phyloP scores from a whole-genome alignment of 345 rosid genomes.

The Noccaea bulbosa region DNA sequence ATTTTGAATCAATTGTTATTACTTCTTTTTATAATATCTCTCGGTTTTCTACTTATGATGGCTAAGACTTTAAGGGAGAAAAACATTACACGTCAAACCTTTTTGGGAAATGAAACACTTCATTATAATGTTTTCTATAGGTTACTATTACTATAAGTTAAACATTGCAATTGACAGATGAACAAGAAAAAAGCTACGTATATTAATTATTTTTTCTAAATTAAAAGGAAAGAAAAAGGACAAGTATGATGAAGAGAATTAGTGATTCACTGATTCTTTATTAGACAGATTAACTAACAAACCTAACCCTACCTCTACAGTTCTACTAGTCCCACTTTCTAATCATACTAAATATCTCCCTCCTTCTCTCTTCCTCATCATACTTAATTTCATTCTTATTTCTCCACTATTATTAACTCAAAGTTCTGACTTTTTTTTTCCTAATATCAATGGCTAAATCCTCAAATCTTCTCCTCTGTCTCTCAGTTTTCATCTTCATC shows the following conservation, averaged over 20 bases:
- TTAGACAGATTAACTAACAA: conserved; percentile 43
- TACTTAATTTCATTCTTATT: conserved; percentile 28
- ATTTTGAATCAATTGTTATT: not conserved
- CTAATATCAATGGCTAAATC: conserved; percentile 36
- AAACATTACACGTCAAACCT: conserved; percentile 7
- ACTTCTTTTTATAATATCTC: not conserved
- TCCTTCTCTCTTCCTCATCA: conserved; percentile 18
- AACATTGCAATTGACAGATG: conserved; percentile 26
- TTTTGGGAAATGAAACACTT: conserved; percentile 19
- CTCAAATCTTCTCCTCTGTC: conserved; percentile 5
- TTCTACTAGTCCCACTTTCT: conserved; percentile 22
- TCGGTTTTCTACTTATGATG: not conserved
- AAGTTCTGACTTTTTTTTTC: conserved; percentile 22
- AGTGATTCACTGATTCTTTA: conserved; percentile 19
- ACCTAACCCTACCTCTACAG: conserved; percentile 33
- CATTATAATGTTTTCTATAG: conserved; percentile 7
- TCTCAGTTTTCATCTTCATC: conserved; percentile 23
- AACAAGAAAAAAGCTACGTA: conserved; percentile 13
- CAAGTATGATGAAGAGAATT: conserved; percentile 8
- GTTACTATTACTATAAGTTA: not conserved
- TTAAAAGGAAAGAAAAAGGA: not conserved
- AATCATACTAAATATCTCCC: conserved; percentile 5
- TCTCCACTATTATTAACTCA: conserved; percentile 25
- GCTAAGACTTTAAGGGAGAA: conserved; percentile 15
- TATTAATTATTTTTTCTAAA: too few species aligned